Evolutionary conservation across 1,284 basidiomycete species (phyloP), one percentile per base, ranked within the genome.

Genomic region (Fistulinella staudtii): DNA sequence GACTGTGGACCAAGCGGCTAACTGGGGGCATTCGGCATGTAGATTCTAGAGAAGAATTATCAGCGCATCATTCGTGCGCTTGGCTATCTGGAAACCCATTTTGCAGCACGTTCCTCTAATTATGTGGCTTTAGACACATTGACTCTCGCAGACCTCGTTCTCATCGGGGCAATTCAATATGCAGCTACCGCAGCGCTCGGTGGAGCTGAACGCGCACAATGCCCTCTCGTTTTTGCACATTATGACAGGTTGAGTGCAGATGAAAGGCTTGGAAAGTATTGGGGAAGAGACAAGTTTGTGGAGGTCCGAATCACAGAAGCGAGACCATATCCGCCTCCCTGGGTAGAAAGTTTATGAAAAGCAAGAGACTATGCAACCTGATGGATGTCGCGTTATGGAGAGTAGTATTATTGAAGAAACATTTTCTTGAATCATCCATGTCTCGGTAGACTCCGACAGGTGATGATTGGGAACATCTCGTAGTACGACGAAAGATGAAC

Each of bases 61-160:
- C 55, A 63, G 22, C 50, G 43, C n/a, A 20, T 60, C 23, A 50
- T 37, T 39, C 60, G 49, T 31, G 52, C 57, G 10, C 56, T 73
- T 31, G 47, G 43, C 6, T 55, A 60, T 54, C 64, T 82, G 47
- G 71, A 82, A 64, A 56, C 67, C 36, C 54, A 71, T 57, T 73
- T 82, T 52, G 64, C 69, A 53, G 76, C 77, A 39, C 37, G 47
- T 31, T 15, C 43, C 3, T 82, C 73, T 70, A 49, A 40, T 9
- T 48, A 51, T 31, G 64, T 82, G 46, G 77, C 79, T 39, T 71
- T 71, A 47, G 74, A 81, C 63, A 73, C 77, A 50, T 66, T 82
- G 62, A 76, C 79, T 40, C 66, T 80, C 39, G 80, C 77, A 49
- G 80, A 84, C 59, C 60, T 82, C 56, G 61, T 70, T 41, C 30